Conservation (phyloP, 1,284 basidiomycete genomes). For the Acaromyces ingoldii region DNA sequence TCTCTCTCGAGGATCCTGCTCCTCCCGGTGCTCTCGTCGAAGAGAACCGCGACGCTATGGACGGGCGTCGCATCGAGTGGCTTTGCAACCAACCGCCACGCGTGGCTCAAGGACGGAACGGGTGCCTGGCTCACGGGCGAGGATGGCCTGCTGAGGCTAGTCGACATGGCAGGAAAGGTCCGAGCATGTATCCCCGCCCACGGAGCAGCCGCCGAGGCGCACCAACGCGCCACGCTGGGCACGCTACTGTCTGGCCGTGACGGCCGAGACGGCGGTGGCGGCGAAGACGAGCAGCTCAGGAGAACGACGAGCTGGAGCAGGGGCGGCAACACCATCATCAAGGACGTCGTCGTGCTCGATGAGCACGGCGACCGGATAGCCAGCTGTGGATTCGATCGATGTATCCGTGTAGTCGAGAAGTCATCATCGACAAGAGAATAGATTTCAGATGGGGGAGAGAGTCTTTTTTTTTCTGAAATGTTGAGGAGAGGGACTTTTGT, state of each 20-base stretch:
- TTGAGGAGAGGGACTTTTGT: no score
- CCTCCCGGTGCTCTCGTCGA: slow-evolving; percentile 20
- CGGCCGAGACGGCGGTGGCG: no score
- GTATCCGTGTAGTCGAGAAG: no score
- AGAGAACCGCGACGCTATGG: slow-evolving; percentile 29
- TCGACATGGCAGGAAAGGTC: slow-evolving; percentile 29
- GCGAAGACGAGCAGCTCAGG: no score
- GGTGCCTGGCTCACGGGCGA: slow-evolving; percentile 40
- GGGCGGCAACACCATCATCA: slow-evolving; percentile 45
- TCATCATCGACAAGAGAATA: no score
- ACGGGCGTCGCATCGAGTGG: slow-evolving; percentile 27
- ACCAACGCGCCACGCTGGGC: slow-evolving; percentile 9
- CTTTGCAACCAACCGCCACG: slow-evolving; percentile 26
- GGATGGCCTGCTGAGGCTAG: slow-evolving; percentile 36
- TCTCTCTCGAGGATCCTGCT: slow-evolving; percentile 28
- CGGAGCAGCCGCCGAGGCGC: slow-evolving; percentile 8
- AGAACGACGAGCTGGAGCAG: slow-evolving; percentile 33
- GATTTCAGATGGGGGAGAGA: no score
- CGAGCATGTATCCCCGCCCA: slow-evolving; percentile 26
- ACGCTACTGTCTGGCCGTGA: no score
- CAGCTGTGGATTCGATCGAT: slow-evolving; percentile 42
- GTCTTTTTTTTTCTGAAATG: no score
- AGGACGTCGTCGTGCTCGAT: slow-evolving; percentile 27
- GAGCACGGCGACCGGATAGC: slow-evolving; percentile 25
- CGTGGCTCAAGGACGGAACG: slow-evolving; percentile 27